A percentile compares a stretch with the other conserved stretches of the same genome.
phyloP scores from a whole-genome alignment of 2,329 filamentous ascomycete genomes.

The Epicoccum nigrum region DNA sequence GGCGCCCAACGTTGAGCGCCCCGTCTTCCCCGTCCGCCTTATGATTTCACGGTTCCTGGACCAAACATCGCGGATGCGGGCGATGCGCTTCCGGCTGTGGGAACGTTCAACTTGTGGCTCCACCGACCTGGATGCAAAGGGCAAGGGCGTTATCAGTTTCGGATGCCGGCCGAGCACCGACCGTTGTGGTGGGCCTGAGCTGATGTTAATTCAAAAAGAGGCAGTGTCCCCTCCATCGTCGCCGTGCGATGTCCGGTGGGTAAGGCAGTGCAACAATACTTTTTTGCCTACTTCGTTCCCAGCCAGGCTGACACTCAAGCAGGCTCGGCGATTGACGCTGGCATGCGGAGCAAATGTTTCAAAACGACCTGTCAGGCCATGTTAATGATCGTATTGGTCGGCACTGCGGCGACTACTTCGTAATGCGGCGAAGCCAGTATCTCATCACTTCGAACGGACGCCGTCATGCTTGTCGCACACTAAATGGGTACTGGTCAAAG shows the following conservation, averaged over 20 bases:
- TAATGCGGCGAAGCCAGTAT: constrained; percentile 24
- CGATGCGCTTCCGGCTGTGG: constrained; percentile 21
- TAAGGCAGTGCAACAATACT: constrained; percentile 16
- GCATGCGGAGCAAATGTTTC: background rate
- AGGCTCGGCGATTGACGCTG: constrained; percentile 5
- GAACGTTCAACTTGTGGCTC: constrained; percentile 29
- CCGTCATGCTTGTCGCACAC: constrained; percentile 18
- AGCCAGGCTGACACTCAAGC: constrained; percentile 7
- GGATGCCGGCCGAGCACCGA: constrained; percentile 4
- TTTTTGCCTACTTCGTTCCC: constrained; percentile 5
- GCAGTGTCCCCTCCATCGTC: background rate
- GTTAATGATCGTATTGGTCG: constrained; percentile 17
- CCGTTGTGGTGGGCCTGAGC: constrained; percentile 12
- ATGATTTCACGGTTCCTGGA: constrained; percentile 24
- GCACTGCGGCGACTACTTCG: constrained; percentile 2
- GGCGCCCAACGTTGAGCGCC: constrained; percentile 25
- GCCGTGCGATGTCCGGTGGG: constrained; percentile 2
- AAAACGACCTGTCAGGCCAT: constrained; percentile 10
- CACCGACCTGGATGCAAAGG: constrained; percentile 20
- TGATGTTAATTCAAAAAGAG: constrained; percentile 12
- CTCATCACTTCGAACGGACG: constrained; percentile 20
- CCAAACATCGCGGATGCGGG: constrained; percentile 29
- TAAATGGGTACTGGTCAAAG: constrained; percentile 15
- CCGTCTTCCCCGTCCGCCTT: constrained; percentile 38
- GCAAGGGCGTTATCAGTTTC: constrained; percentile 11